These are phyloP conservation scores for Fusarium odoratissimum DNA, from an alignment of 2,329 filamentous ascomycete species.

Conservation along the genomic window DNA sequence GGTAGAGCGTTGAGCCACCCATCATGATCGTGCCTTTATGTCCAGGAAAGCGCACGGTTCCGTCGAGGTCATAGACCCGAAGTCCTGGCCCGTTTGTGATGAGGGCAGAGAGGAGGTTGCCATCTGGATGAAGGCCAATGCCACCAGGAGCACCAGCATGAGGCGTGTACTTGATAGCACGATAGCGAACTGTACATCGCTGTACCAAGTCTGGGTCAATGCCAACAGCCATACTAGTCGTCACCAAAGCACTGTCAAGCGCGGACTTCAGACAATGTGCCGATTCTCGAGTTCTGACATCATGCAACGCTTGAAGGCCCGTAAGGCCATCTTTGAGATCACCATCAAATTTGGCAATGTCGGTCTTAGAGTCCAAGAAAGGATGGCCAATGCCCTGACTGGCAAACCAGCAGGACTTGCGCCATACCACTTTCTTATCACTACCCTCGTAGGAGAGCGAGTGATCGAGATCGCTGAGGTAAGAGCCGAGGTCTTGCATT, in stretches of 20 bases:
- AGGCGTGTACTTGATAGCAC: conserved; percentile 5
- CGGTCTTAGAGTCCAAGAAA: conserved; percentile 4
- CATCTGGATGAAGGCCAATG: conserved; percentile 16
- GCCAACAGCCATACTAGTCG: conserved; percentile 2
- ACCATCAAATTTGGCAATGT: conserved; percentile 16
- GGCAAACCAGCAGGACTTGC: conserved; percentile 24
- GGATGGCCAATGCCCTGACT: conserved; percentile 15
- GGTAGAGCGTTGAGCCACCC: conserved; percentile 20
- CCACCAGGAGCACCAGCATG: background rate
- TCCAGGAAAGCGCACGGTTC: background rate
- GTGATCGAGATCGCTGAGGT: conserved; percentile 5
- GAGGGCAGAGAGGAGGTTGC: background rate
- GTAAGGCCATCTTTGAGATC: conserved; percentile 19
- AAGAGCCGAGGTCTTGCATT: conserved; percentile 12
- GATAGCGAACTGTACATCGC: conserved; percentile 11
- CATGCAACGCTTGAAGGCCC: background rate
- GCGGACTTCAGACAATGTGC: conserved; percentile 2
- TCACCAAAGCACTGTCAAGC: background rate
- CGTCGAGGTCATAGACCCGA: background rate
- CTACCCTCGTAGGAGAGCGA: conserved; percentile 23
- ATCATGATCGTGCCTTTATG: conserved; percentile 9
- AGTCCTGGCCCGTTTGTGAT: conserved; percentile 9
- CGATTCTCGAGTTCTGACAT: background rate
- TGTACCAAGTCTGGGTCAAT: background rate
- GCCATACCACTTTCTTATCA: conserved; percentile 20